Conservation (phyloP, 2,329 filamentous ascomycete species). For the Hyphodiscus sp. region DNA sequence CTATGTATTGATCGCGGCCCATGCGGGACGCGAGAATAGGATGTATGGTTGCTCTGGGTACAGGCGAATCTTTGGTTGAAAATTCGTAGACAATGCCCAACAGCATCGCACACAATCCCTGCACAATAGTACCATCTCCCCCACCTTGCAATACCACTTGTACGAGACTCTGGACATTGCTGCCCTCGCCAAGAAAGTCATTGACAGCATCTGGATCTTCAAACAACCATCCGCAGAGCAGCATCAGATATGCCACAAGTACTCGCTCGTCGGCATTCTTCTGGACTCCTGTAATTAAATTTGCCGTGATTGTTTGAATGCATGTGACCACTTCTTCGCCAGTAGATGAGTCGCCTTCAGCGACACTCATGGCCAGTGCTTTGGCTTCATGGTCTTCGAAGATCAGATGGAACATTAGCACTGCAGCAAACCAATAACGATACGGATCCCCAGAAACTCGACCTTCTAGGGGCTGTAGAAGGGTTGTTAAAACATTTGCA, state of each 20-base stretch:
- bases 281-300: conserved; percentile 75
- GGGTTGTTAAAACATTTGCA: conserved; percentile 79
- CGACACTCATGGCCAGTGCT: conserved; percentile 69
- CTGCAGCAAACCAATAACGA: conserved; percentile 81
- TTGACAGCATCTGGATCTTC: conserved; percentile 89
- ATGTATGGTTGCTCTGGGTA: conserved; percentile 74
- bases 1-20: conserved; percentile 80
- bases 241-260: conserved; percentile 79
- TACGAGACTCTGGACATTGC: conserved; percentile 80
- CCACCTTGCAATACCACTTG: conserved; percentile 58
- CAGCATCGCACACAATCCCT: conserved; percentile 77
- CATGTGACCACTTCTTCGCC: conserved; percentile 95
- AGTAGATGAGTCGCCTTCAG: conserved; percentile 79
- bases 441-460: conserved; percentile 71
- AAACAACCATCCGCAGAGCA: conserved; percentile 84
- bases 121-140: conserved; percentile 59
- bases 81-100: conserved; percentile 93
- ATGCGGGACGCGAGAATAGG: conserved; percentile 70
- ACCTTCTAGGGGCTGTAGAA: conserved; percentile 61
- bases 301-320: conserved; percentile 80
- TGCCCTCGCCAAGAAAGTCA: conserved; percentile 87
- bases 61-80: conserved; percentile 92
- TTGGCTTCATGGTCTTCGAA: conserved; percentile 78
- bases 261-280: conserved; percentile 72
- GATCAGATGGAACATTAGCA: conserved; percentile 79